Evolutionary conservation across 2,329 filamentous ascomycete species (phyloP).

Genomic region (Aschersonia sp.): DNA sequence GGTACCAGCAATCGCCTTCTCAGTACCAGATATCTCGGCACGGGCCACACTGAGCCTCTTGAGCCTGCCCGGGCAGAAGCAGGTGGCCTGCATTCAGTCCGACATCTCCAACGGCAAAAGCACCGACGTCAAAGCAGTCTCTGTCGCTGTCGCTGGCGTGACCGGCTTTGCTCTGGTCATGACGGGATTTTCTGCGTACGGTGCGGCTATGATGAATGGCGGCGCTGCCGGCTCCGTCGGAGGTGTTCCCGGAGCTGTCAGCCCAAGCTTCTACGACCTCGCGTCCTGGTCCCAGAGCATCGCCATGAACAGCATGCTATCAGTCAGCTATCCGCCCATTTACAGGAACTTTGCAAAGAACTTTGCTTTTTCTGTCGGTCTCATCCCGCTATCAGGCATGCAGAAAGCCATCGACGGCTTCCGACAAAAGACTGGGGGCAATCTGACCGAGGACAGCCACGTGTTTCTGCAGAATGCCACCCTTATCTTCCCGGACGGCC

Average conservation of each 20-base stretch:
- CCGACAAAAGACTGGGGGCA: slow-evolving; percentile 66
- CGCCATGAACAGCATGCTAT: slow-evolving; percentile 93
- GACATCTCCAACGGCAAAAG: slow-evolving; percentile 80
- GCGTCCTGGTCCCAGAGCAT: slow-evolving; percentile 86
- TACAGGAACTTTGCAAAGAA: slow-evolving; percentile 87
- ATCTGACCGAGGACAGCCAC: slow-evolving; percentile 69
- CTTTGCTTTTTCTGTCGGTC: slow-evolving; percentile 79
- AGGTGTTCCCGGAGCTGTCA: slow-evolving; percentile 38
- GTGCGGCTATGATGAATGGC: slow-evolving; percentile 34
- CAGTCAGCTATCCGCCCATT: slow-evolving; percentile 71
- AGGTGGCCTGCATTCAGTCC: slow-evolving; percentile 73
- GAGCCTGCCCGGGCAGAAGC: slow-evolving; percentile 38
- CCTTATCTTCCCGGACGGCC: slow-evolving; percentile 52
- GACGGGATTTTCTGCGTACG: slow-evolving; percentile 56
- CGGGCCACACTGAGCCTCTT: slow-evolving; percentile 66
- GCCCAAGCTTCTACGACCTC: slow-evolving; percentile 75
- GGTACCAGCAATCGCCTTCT: slow-evolving; percentile 83
- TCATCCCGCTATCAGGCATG: slow-evolving; percentile 71
- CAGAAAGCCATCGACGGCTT: slow-evolving; percentile 77
- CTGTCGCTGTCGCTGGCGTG: slow-evolving; percentile 72
- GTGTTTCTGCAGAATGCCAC: slow-evolving; percentile 61
- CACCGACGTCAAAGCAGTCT: slow-evolving; percentile 57
- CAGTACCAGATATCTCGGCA: slow-evolving; percentile 79
- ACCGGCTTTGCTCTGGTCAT: slow-evolving; percentile 71
- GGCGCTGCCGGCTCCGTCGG: slow-evolving; percentile 37